Base-by-base conservation (phyloP, 2,329 filamentous ascomycete species). In the Xylariomycetidae sp. region DNA sequence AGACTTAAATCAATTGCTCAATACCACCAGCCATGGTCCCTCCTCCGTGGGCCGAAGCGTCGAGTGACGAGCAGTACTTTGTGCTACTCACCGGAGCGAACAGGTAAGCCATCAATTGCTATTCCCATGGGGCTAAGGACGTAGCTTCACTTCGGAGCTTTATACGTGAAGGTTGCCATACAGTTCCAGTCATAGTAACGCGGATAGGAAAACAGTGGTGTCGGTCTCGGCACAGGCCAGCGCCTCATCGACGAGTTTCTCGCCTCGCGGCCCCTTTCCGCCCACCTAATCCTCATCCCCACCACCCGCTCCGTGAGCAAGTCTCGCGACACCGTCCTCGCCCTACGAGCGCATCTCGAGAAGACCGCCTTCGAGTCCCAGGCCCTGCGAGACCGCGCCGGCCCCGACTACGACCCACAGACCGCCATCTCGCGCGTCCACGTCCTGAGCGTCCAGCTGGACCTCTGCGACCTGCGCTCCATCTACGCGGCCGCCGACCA, bases 211-310 rank as follows among this genome's bases (percentile, higher is more conserved):
- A 15, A 12, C 59, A 96, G 90, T 57, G 90, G 90, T 40, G 79
- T 96, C 27, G 90, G 90, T 27, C 84, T 90, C 50, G 82, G 83
- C 35, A 88, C 86, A 47, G 85, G 85, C 57, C 79, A 85, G 53
- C 85, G 88, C 40, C 72, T 95, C 36, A 90, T 94, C 49, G 87
- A 95, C 66, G 86, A 94, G 51, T 96, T 95, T 67, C 77, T 94
- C 39, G 66, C 70, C 38, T 77, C 77, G 10, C 80, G 78, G 22
- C 76, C 83, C 18, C 67, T 77, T 30, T 68, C 70, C 18, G 74
- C 85, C 37, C 78, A 83, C 51, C 76, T 97, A 27, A 75, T 87
- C 47, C 71, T 96, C 34, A 78, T 96, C 43, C 80, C 87, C 44
- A 94, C 88, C 5, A 95, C 90, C 1, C 85, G 90, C 44, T 82